Evolutionary conservation across 108 stramenopile genomes (phyloP).

Genomic region (Discostella pseudostelligera): DNA sequence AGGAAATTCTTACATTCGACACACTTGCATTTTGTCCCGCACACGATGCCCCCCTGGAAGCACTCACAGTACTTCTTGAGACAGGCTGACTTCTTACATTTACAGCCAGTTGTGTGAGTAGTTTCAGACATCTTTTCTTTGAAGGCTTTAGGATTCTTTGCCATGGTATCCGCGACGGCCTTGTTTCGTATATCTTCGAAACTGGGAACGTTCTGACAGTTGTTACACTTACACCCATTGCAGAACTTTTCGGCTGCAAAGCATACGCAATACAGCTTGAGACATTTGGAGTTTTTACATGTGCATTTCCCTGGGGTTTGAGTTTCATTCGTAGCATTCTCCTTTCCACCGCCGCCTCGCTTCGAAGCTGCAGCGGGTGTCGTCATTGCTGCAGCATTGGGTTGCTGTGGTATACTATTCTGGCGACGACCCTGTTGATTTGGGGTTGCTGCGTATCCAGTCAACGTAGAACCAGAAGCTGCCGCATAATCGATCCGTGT

Average conservation of each 20-base stretch:
- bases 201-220: constrained; percentile 78
- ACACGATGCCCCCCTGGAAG: constrained; percentile 90
- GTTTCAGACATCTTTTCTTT: constrained; percentile 56
- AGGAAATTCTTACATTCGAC: constrained; percentile 82
- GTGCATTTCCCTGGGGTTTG: constrained; percentile 55
- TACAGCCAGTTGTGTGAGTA: constrained; percentile 89
- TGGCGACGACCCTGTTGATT: constrained; percentile 1
- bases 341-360: constrained; percentile 30
- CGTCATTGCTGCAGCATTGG: background rate
- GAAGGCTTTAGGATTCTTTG: constrained; percentile 88
- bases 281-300: constrained; percentile 90
- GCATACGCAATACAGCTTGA: constrained; percentile 97
- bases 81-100: constrained; percentile 92
- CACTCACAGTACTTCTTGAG: constrained; percentile 99
- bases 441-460: constrained; percentile 6
- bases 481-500: background rate
- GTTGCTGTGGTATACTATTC: background rate
- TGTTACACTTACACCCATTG: constrained; percentile 88
- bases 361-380: constrained; percentile 21
- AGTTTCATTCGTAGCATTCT: constrained; percentile 12
- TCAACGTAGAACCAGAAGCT: background rate
- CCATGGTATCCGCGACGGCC: constrained; percentile 84
- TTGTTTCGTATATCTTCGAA: constrained; percentile 76
- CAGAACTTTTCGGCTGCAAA: constrained; percentile 87
- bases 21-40: constrained; percentile 95